Evolutionary conservation across 1,284 basidiomycete genomes (phyloP).

Genomic region (Acaromyces ingoldii): DNA sequence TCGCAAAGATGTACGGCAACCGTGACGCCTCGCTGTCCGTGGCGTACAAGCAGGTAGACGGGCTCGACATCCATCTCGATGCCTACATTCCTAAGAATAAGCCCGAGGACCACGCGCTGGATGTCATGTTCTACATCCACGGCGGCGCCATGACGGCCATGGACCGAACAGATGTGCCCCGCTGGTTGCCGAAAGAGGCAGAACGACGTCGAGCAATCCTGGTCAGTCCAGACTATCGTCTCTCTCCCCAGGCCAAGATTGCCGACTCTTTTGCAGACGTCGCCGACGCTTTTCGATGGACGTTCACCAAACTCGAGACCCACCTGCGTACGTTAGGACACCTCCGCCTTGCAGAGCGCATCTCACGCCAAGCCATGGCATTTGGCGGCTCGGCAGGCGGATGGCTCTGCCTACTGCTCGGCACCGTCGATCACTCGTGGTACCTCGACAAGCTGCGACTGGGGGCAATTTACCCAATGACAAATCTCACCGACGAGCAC

Average conservation of each 20-base stretch:
- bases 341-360: too few relatives aligned
- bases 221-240: background rate
- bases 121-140: background rate
- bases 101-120: background rate
- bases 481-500: too few relatives aligned
- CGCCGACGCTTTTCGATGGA: too few relatives aligned
- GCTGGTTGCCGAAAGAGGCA: background rate
- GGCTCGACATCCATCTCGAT: background rate
- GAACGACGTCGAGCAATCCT: background rate
- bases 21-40: background rate
- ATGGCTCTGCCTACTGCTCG: too few relatives aligned
- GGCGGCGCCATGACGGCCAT: background rate
- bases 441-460: too few relatives aligned
- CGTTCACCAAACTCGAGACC: too few relatives aligned
- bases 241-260: background rate
- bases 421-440: too few relatives aligned
- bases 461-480: too few relatives aligned
- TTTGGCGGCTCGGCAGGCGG: too few relatives aligned
- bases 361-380: too few relatives aligned
- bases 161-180: background rate
- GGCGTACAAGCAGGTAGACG: background rate
- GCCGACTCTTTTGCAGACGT: too few relatives aligned
- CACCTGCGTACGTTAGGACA: too few relatives aligned
- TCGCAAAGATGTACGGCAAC: background rate
- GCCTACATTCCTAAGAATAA: background rate